phyloP scores from a whole-genome alignment of 2,329 filamentous ascomycete species.

The Aspergillus fischeri region DNA sequence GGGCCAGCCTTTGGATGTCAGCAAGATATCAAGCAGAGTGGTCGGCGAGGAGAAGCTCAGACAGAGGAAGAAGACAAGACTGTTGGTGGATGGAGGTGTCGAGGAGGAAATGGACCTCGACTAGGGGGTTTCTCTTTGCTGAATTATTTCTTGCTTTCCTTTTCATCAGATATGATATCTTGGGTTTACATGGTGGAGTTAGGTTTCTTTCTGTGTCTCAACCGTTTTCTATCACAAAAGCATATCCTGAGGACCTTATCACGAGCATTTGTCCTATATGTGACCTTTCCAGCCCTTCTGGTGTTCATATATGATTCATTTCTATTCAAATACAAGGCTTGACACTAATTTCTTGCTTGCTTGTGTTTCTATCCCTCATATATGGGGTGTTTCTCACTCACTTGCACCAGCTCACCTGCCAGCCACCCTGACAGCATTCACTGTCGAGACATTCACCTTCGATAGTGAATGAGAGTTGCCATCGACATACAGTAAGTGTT shows the following conservation, averaged over 20 bases:
- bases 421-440: not conserved
- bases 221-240: conserved; percentile 8
- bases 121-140: conserved; percentile 24
- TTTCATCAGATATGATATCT: conserved; percentile 13
- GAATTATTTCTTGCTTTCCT: conserved; percentile 8
- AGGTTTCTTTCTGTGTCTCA: conserved; percentile 10
- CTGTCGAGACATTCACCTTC: not conserved
- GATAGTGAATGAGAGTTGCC: not conserved
- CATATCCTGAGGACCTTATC: not conserved
- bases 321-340: not conserved
- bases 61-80: conserved; percentile 42
- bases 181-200: conserved; percentile 22
- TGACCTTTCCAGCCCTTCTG: not conserved
- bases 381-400: not conserved
- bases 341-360: not conserved
- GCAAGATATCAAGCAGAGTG: conserved; percentile 34
- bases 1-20: conserved; percentile 31
- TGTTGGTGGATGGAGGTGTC: conserved; percentile 42
- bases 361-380: not conserved
- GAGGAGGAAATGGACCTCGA: conserved; percentile 48
- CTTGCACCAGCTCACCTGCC: not conserved
- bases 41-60: conserved; percentile 40
- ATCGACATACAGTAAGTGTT: not conserved
- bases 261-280: not conserved
- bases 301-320: not conserved